Evolutionary conservation across 805 yeast species (phyloP).

Genomic region (Barnettozyma botsteinii): DNA sequence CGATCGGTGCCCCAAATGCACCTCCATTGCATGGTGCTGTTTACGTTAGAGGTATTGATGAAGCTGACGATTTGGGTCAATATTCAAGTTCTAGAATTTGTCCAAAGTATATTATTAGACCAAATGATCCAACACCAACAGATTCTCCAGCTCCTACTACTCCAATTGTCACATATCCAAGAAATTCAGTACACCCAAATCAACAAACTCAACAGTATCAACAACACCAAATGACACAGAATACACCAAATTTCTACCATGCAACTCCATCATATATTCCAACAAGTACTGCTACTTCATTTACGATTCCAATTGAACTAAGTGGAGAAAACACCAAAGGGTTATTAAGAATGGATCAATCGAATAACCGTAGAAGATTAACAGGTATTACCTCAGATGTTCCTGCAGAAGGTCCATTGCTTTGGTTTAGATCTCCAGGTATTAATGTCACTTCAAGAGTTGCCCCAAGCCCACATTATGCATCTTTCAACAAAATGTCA

Average conservation of each 20-base stretch:
- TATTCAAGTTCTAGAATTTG: slow-evolving; percentile 46
- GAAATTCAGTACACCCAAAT: slow-evolving; percentile 12
- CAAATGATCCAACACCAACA: slow-evolving; percentile 34
- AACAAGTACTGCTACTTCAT: slow-evolving; percentile 26
- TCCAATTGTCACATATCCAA: slow-evolving; percentile 19
- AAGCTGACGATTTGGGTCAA: slow-evolving; percentile 80
- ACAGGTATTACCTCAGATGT: slow-evolving; percentile 16
- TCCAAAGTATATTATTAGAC: slow-evolving; percentile 39
- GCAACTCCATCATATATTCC: slow-evolving; percentile 24
- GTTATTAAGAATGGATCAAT: slow-evolving; percentile 28
- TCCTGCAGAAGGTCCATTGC: slow-evolving; percentile 33
- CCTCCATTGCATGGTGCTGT: slow-evolving; percentile 96
- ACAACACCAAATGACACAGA: slow-evolving; percentile 1
- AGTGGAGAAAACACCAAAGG: slow-evolving; percentile 17
- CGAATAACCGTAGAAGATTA: slow-evolving; percentile 27
- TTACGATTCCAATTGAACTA: slow-evolving; percentile 27
- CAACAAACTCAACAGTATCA: slow-evolving; percentile 10
- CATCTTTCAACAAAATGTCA: slow-evolving; percentile 17
- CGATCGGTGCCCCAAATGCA: slow-evolving; percentile 74
- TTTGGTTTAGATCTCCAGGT: slow-evolving; percentile 72
- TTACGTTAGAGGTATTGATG: slow-evolving; percentile 66
- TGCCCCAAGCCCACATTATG: slow-evolving; percentile 13
- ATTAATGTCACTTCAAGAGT: slow-evolving; percentile 38
- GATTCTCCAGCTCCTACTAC: slow-evolving; percentile 15
- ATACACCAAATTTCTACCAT: slow-evolving; percentile 18